phyloP scores from a whole-genome alignment of 768 basidiomycete genomes.

The Lentinula raphanica region DNA sequence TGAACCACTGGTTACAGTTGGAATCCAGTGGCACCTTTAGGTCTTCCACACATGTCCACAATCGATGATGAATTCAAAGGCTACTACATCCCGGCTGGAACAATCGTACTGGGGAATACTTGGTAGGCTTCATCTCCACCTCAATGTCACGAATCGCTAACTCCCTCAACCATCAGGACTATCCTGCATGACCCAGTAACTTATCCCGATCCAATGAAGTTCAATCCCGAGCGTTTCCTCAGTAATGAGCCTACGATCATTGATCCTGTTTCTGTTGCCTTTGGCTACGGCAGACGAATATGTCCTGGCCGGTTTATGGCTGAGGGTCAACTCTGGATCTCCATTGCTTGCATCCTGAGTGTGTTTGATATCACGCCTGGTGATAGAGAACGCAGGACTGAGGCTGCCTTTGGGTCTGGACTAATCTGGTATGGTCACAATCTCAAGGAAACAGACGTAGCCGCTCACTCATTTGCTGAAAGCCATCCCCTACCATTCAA shows the following conservation, averaged over 20 bases:
- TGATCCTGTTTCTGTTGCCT: slow-evolving; percentile 31
- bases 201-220: slow-evolving; percentile 41
- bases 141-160: not conserved
- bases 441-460: not conserved
- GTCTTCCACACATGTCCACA: slow-evolving; percentile 33
- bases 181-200: slow-evolving; percentile 43
- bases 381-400: slow-evolving; percentile 29
- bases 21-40: slow-evolving; percentile 17
- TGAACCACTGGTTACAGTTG: slow-evolving; percentile 5
- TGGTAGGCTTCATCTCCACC: slow-evolving; percentile 23
- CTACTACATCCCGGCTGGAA: slow-evolving; percentile 40
- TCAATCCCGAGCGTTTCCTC: slow-evolving; percentile 47
- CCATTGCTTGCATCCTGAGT: slow-evolving; percentile 37
- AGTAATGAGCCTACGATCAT: slow-evolving; percentile 14
- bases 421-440: slow-evolving; percentile 34
- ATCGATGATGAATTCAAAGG: slow-evolving; percentile 39
- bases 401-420: slow-evolving; percentile 34
- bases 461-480: not conserved
- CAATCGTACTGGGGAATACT: slow-evolving; percentile 36
- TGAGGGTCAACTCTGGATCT: slow-evolving; percentile 40
- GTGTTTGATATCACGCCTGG: slow-evolving; percentile 35
- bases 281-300: slow-evolving; percentile 39
- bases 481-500: slow-evolving; percentile 31
- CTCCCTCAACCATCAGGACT: slow-evolving; percentile 28
- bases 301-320: slow-evolving; percentile 46